A percentile compares a stretch with the other conserved stretches of the same genome.
Evolutionary conservation across 75 land plant genomes (phyloP).

Genomic region (Isoetes taiwanensis): DNA sequence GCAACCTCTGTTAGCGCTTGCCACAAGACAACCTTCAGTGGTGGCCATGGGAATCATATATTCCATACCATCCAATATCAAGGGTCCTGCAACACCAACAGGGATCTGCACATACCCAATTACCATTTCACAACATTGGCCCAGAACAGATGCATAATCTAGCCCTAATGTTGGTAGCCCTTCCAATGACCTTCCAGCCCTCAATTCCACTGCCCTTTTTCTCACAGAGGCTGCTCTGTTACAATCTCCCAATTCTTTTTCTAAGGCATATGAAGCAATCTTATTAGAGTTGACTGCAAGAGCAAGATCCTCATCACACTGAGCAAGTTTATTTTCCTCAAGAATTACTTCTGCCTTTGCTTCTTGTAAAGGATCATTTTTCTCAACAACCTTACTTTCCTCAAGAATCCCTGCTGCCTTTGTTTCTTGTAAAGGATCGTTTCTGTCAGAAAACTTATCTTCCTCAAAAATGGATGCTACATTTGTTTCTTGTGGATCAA

Average conservation of each 20-base stretch:
- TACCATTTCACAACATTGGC: conserved; percentile 82
- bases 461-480: too few relatives aligned
- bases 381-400: too few relatives aligned
- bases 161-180: conserved; percentile 58
- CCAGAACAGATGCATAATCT: conserved; percentile 46
- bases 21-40: conserved; percentile 74
- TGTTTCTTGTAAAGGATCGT: too few relatives aligned
- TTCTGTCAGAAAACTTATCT: too few relatives aligned
- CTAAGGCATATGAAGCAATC: conserved; percentile 43
- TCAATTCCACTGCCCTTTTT: conserved; percentile 34
- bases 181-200: conserved; percentile 35
- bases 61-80: conserved; percentile 49
- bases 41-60: conserved; percentile 75
- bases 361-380: too few relatives aligned
- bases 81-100: conserved; percentile 67
- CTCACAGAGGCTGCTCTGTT: conserved; percentile 44
- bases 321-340: too few relatives aligned
- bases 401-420: too few relatives aligned
- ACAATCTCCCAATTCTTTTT: conserved; percentile 50
- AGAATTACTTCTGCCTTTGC: too few relatives aligned
- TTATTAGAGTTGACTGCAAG: conserved; percentile 30
- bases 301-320: conserved; percentile 37
- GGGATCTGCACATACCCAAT: conserved; percentile 68
- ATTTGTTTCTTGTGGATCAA: too few relatives aligned
- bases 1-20: conserved; percentile 74